phyloP scores from a whole-genome alignment of 2,329 filamentous ascomycete species.

The Moelleriella libera region DNA sequence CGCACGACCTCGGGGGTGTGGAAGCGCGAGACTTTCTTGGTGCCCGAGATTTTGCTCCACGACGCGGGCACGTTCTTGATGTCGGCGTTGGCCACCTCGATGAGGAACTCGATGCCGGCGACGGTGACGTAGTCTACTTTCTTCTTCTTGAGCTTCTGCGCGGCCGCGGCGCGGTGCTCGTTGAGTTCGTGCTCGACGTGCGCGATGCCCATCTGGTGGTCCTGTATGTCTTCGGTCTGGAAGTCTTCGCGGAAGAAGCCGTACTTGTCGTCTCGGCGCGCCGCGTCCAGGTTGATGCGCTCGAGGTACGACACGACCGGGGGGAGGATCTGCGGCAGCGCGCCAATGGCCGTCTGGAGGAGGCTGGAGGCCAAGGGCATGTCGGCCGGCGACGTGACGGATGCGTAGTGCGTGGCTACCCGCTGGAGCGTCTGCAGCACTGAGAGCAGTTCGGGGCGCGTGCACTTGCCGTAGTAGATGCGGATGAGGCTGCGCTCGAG shows the following conservation, averaged over 20 bases:
- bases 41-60: conserved; percentile 90
- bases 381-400: conserved; percentile 49
- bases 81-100: conserved; percentile 74
- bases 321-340: conserved; percentile 62
- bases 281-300: conserved; percentile 72
- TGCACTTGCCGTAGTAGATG: conserved; percentile 95
- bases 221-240: conserved; percentile 78
- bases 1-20: conserved; percentile 84
- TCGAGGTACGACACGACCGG: conserved; percentile 65
- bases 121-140: conserved; percentile 67
- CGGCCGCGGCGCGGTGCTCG: conserved; percentile 57
- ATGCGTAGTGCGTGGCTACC: conserved; percentile 63
- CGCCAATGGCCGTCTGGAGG: conserved; percentile 56
- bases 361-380: conserved; percentile 59
- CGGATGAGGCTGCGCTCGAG: conserved; percentile 86
- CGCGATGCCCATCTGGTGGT: conserved; percentile 84
- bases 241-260: conserved; percentile 77
- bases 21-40: conserved; percentile 83
- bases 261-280: conserved; percentile 83
- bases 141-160: conserved; percentile 56
- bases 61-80: conserved; percentile 83
- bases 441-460: conserved; percentile 71
- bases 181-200: conserved; percentile 81
- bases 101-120: conserved; percentile 83
- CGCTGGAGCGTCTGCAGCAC: conserved; percentile 76